Percentiles rank a stretch among this genome's conserved stretches.
Evolutionary conservation across 1,284 basidiomycete genomes (phyloP).

Genomic region (Agaricales sp.): DNA sequence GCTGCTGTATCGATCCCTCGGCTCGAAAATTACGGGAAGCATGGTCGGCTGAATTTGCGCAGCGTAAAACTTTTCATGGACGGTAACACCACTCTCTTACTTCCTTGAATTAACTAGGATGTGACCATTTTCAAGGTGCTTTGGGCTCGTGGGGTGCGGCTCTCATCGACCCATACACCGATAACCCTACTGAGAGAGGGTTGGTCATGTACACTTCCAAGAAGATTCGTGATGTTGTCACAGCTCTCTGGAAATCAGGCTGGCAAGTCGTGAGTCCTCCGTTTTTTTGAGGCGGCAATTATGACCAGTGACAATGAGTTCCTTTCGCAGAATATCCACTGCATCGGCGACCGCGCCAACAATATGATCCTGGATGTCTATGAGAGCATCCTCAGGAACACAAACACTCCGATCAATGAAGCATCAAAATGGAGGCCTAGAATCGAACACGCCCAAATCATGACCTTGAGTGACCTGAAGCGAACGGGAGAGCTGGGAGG

Average conservation of each 20-base stretch:
- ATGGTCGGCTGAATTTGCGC: conserved; percentile 58
- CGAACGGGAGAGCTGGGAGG: conserved; percentile 67
- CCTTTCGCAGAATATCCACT: conserved; percentile 65
- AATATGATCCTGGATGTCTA: conserved; percentile 60
- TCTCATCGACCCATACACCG: conserved; percentile 76
- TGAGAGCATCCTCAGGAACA: conserved; percentile 32
- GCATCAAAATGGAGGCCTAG: conserved; percentile 46
- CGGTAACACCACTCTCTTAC: conserved; percentile 20
- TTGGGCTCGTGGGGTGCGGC: conserved; percentile 90
- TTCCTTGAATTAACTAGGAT: neutral
- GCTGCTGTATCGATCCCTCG: conserved; percentile 31
- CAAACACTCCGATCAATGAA: neutral
- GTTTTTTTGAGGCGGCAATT: neutral
- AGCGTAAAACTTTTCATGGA: conserved; percentile 69
- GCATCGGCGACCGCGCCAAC: conserved; percentile 88
- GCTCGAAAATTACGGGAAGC: conserved; percentile 50
- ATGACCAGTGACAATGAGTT: conserved; percentile 2
- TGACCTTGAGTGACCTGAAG: conserved; percentile 57
- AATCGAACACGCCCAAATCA: conserved; percentile 89
- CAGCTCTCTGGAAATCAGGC: conserved; percentile 53
- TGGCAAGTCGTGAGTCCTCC: conserved; percentile 32
- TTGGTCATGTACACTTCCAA: conserved; percentile 53
- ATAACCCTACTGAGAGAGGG: conserved; percentile 62
- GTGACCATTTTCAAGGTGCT: conserved; percentile 40
- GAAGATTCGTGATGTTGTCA: conserved; percentile 43